These are phyloP conservation scores for Cenchrus purpureus DNA, from an alignment of 176 grass and related monocot genomes.

Conservation along the genomic window DNA sequence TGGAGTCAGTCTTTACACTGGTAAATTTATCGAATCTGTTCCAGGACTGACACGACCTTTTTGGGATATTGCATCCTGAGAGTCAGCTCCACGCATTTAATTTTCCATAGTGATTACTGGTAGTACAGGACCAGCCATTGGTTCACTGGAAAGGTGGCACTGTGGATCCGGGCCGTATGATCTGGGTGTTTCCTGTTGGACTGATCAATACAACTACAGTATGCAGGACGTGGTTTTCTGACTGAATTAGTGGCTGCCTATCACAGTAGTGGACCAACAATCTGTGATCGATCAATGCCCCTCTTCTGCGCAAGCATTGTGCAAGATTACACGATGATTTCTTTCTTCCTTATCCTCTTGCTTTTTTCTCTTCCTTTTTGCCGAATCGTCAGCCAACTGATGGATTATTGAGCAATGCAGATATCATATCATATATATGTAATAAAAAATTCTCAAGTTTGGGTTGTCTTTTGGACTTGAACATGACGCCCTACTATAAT, in stretches of 20 bases:
- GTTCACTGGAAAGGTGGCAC: neutral
- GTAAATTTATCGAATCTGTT: neutral
- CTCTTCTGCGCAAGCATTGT: neutral
- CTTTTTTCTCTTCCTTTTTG: neutral
- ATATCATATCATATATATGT: neutral
- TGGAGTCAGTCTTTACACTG: neutral
- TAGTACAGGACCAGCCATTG: neutral
- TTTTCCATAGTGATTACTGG: neutral
- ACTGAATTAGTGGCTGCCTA: neutral
- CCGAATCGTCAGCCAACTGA: neutral
- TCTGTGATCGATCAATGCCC: neutral
- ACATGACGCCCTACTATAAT: neutral
- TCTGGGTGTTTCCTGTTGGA: neutral
- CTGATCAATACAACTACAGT: neutral
- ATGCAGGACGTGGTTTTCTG: neutral
- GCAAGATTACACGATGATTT: neutral
- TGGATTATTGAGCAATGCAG: neutral
- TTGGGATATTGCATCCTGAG: neutral
- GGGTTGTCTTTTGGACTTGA: neutral
- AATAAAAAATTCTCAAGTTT: neutral
- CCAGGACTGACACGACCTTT: neutral
- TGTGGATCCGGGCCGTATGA: neutral
- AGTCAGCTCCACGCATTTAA: neutral
- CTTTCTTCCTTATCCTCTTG: neutral
- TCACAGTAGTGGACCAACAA: neutral